Conservation (phyloP, 139 green algal species). For the Chlamydomonas applanata region DNA sequence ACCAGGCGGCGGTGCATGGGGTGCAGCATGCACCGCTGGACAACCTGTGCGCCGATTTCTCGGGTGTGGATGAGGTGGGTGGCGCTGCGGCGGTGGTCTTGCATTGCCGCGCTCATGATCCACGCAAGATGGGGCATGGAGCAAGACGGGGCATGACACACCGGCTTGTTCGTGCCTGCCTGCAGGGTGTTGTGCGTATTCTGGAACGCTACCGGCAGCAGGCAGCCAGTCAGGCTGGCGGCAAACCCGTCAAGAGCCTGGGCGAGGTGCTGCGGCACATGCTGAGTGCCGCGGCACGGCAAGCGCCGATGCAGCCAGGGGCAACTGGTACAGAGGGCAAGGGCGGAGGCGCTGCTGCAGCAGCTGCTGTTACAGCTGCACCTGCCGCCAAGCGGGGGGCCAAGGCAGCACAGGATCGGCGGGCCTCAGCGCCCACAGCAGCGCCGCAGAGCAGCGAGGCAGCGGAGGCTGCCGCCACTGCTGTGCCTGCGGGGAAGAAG, state of each 20-base stretch:
- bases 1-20: conserved; percentile 48
- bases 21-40: conserved; percentile 44
- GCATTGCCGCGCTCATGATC: no score
- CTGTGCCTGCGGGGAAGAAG: no score
- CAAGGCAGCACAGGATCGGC: no score
- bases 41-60: conserved; percentile 58
- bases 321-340: no score
- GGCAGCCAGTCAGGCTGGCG: no score
- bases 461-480: no score
- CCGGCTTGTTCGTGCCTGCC: not conserved
- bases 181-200: not conserved
- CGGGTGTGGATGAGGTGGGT: conserved; percentile 20
- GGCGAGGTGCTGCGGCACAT: conserved; percentile 1
- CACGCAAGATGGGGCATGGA: not conserved
- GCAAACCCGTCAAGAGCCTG: not conserved
- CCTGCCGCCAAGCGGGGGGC: no score
- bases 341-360: no score
- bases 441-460: no score
- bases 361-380: no score
- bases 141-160: not conserved
- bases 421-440: no score
- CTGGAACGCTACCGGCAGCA: not conserved
- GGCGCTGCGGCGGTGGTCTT: not conserved
- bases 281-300: not conserved
- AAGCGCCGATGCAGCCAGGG: no score